Conservation (phyloP, 73 alveolate genomes). For the Uronychia setigera region DNA sequence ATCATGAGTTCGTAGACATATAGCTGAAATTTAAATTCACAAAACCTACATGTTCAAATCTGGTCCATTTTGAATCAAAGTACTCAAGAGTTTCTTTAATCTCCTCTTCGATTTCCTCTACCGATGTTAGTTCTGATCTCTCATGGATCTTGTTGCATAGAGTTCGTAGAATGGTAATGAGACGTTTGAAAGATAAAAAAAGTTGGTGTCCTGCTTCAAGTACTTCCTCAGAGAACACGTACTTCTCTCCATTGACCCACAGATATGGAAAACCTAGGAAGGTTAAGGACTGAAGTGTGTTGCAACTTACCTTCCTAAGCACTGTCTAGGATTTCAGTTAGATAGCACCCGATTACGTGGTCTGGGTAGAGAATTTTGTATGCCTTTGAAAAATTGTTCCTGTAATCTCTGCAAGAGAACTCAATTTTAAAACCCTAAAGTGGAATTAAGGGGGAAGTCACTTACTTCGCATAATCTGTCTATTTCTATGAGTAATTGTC, state of each 20-base stretch:
- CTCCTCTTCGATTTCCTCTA: slow-evolving; percentile 51
- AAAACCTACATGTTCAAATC: slow-evolving; percentile 56
- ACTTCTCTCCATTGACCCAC: slow-evolving; percentile 96
- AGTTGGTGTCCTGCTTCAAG: slow-evolving; percentile 91
- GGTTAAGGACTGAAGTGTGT: too few species aligned
- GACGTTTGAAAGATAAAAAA: slow-evolving; percentile 76
- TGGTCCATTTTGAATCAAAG: slow-evolving; percentile 66
- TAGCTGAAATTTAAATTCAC: slow-evolving; percentile 17
- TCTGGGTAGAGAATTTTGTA: slow-evolving; percentile 91
- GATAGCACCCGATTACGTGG: slow-evolving; percentile 83
- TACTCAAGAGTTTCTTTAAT: slow-evolving; percentile 43
- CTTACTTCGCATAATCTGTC: slow-evolving; percentile 68
- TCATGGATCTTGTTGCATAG: slow-evolving; percentile 59
- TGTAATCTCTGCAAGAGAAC: slow-evolving; percentile 83
- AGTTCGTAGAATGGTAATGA: slow-evolving; percentile 71
- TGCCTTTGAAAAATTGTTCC: slow-evolving; percentile 93
- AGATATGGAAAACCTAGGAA: slow-evolving; percentile 88
- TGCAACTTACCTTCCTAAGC: slow-evolving; percentile 88
- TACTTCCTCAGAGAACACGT: slow-evolving; percentile 91
- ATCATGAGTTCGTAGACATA: slow-evolving; percentile 71
- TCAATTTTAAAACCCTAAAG: slow-evolving; percentile 67
- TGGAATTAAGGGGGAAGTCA: not conserved
- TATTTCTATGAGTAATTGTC: slow-evolving; percentile 71
- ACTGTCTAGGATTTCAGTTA: slow-evolving; percentile 96
- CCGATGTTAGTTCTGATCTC: slow-evolving; percentile 55